Evolutionary conservation across 495 filamentous ascomycete species (phyloP).

Genomic region (Hypoxylon trugodes): DNA sequence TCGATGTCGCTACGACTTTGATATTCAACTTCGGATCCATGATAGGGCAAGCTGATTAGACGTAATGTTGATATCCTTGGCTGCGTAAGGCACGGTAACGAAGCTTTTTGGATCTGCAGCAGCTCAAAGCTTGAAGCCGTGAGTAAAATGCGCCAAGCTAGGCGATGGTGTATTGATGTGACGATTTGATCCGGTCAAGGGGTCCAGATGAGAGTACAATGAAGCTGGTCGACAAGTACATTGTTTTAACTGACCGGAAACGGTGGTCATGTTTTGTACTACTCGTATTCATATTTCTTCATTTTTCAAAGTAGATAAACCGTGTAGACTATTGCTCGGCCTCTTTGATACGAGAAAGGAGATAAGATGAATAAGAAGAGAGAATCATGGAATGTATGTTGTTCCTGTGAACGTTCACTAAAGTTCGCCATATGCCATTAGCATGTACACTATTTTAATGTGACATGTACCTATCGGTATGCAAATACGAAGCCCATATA

Average conservation of each 20-base stretch:
- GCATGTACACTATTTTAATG: too few species aligned
- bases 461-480: too few species aligned
- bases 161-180: conserved; percentile 32
- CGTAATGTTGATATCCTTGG: conserved; percentile 16
- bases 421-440: too few species aligned
- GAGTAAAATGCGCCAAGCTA: conserved; percentile 26
- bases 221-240: not conserved
- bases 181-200: conserved; percentile 25
- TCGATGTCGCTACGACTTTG: not conserved
- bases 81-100: conserved; percentile 30
- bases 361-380: too few species aligned
- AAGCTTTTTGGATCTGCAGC: conserved; percentile 38
- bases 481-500: too few species aligned
- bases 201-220: conserved; percentile 13
- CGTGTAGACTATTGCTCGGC: too few species aligned
- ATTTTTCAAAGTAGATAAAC: not conserved
- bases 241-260: conserved; percentile 20
- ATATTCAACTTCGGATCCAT: not conserved
- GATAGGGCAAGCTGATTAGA: conserved; percentile 14
- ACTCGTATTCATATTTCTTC: not conserved
- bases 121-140: conserved; percentile 30
- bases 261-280: conserved; percentile 2
- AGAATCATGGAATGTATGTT: not conserved
- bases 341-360: too few species aligned
- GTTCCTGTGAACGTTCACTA: too few species aligned